Evolutionary conservation across 441 rosid species (phyloP).

Genomic region (Syzygium malaccense): DNA sequence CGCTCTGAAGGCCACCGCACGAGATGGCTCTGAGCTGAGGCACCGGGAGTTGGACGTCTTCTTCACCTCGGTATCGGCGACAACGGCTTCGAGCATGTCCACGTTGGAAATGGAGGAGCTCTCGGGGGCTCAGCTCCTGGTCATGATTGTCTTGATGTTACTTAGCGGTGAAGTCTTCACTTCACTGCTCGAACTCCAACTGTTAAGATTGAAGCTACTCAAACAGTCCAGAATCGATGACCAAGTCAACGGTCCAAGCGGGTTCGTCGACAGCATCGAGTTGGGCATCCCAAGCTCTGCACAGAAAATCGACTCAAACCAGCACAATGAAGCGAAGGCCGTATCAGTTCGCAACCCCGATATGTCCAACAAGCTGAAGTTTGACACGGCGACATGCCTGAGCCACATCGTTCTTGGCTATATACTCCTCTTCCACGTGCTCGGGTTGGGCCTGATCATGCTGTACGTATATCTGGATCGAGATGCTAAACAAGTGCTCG

Average conservation of each 20-base stretch:
- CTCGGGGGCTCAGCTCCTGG: slow-evolving; percentile 46
- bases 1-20: slow-evolving; percentile 25
- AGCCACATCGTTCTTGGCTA: not conserved
- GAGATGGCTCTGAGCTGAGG: slow-evolving; percentile 3
- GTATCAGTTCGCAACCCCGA: not conserved
- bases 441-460: not conserved
- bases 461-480: slow-evolving; percentile 2
- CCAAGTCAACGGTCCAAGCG: not conserved
- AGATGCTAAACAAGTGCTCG: slow-evolving; percentile 8
- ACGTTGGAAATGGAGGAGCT: slow-evolving; percentile 65
- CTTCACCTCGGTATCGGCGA: slow-evolving; percentile 67
- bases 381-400: not conserved
- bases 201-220: not conserved
- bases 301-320: not conserved
- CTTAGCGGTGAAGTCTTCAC: slow-evolving; percentile 43
- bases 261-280: not conserved
- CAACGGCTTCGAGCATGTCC: slow-evolving; percentile 66
- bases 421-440: not conserved
- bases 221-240: not conserved
- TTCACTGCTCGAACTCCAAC: slow-evolving; percentile 25
- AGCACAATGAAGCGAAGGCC: not conserved
- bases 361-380: not conserved
- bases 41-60: slow-evolving; percentile 37
- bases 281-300: not conserved
- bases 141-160: slow-evolving; percentile 47